Conservation (phyloP, 2,329 filamentous ascomycete genomes). For the Clarireedia homoeocarpa region DNA sequence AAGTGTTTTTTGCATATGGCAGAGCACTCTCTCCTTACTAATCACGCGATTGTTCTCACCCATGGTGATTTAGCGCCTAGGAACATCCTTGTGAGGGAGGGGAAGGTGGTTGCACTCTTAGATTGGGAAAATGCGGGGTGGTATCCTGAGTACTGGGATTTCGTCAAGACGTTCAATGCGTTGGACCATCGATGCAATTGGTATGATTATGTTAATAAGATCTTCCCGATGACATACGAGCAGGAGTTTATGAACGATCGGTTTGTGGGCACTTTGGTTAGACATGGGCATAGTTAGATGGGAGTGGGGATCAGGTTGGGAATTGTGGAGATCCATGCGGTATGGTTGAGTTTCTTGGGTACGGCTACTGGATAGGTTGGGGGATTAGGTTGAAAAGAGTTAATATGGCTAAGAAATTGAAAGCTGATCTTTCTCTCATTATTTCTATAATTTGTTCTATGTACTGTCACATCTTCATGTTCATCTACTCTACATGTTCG, state of each 20-base stretch:
- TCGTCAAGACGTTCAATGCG: conserved; percentile 5
- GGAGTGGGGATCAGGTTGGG: no score
- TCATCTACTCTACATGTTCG: no score
- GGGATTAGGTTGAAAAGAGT: no score
- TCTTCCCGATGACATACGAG: conserved; percentile 5
- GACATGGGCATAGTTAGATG: conserved; percentile 2
- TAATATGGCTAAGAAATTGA: no score
- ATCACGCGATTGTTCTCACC: conserved; percentile 6
- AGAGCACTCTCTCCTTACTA: background rate
- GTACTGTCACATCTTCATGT: no score
- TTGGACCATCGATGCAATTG: conserved; percentile 1
- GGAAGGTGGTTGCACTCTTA: background rate
- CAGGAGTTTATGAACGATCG: conserved; percentile 10
- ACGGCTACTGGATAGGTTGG: no score
- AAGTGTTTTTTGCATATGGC: background rate
- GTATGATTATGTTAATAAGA: conserved; percentile 6
- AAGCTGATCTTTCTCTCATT: no score
- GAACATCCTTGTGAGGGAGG: conserved; percentile 7
- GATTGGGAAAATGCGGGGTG: conserved; percentile 11
- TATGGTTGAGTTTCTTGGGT: no score
- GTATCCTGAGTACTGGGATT: conserved; percentile 13
- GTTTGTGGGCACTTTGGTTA: conserved; percentile 5
- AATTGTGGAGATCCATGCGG: no score
- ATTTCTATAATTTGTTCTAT: no score
- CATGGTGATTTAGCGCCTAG: conserved; percentile 7